Conservation (phyloP, 306 rosid species). For the Vicia faba region DNA sequence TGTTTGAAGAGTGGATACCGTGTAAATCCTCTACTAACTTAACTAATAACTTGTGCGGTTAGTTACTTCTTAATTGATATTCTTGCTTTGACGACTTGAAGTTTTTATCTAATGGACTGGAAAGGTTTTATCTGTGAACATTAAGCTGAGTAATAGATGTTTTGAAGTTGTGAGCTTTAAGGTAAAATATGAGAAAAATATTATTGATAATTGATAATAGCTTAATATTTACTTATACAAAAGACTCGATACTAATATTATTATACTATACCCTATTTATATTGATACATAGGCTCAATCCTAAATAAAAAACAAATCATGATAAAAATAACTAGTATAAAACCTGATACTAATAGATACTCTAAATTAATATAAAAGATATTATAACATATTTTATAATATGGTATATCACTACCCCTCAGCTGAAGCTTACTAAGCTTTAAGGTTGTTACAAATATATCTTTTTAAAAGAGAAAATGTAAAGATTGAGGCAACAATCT, state of each 20-base stretch:
- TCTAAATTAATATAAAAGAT: too few species aligned
- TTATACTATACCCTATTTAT: too few species aligned
- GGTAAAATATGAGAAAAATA: too few species aligned
- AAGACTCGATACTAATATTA: too few species aligned
- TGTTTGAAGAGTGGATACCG: not conserved
- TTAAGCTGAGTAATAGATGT: conserved; percentile 5
- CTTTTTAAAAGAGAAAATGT: not conserved
- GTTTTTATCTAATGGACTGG: conserved; percentile 1
- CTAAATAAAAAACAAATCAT: too few species aligned
- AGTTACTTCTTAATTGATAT: not conserved
- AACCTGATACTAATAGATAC: too few species aligned
- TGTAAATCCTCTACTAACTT: not conserved
- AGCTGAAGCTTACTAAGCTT: not conserved
- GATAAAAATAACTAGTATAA: too few species aligned
- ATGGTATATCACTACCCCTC: not conserved
- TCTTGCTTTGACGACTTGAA: not conserved
- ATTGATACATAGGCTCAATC: too few species aligned
- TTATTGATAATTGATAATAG: too few species aligned
- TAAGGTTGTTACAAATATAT: not conserved
- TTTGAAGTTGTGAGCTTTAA: too few species aligned
- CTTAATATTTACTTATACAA: too few species aligned
- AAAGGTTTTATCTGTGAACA: not conserved
- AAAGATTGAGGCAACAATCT: not conserved
- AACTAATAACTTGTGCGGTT: not conserved
- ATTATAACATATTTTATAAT: too few species aligned